phyloP scores from a whole-genome alignment of 176 grass and related monocot species.

The Oryza brachyantha region DNA sequence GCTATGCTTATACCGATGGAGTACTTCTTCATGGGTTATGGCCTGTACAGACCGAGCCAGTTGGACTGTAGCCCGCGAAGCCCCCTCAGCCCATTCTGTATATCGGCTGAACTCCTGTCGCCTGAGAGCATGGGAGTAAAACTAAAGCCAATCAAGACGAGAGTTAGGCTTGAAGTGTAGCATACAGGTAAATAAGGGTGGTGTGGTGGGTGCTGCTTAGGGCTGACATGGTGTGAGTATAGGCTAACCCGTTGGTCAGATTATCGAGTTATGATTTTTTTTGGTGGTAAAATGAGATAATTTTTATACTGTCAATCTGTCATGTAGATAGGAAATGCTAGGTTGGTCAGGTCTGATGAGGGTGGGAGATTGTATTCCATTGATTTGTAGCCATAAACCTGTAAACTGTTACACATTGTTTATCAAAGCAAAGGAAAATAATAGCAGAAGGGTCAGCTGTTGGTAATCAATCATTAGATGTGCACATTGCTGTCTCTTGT shows the following conservation, averaged over 20 bases:
- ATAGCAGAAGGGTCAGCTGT: slow-evolving; percentile 48
- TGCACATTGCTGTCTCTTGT: slow-evolving; percentile 10
- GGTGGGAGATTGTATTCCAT: slow-evolving; percentile 47
- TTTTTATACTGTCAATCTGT: slow-evolving; percentile 43
- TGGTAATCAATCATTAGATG: slow-evolving; percentile 37
- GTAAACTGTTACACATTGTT: slow-evolving; percentile 64
- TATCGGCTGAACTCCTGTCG: slow-evolving; percentile 83
- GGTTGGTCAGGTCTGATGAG: slow-evolving; percentile 38
- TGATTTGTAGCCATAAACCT: slow-evolving; percentile 50
- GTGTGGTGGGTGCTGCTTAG: background rate
- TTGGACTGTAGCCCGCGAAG: slow-evolving; percentile 73
- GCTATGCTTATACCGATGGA: slow-evolving; percentile 95
- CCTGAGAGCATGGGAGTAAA: slow-evolving; percentile 98
- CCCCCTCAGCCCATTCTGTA: slow-evolving; percentile 75
- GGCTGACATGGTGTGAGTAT: slow-evolving; percentile 37
- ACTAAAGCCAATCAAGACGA: slow-evolving; percentile 93
- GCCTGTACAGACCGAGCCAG: slow-evolving; percentile 72
- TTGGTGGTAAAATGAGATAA: slow-evolving; percentile 22
- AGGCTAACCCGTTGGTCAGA: slow-evolving; percentile 31
- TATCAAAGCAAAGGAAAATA: slow-evolving; percentile 55
- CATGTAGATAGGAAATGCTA: slow-evolving; percentile 40
- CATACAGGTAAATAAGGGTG: background rate
- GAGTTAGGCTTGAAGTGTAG: slow-evolving; percentile 66
- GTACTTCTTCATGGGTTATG: slow-evolving; percentile 95
- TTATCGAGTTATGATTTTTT: slow-evolving; percentile 36